Evolutionary conservation across 495 filamentous ascomycete genomes (phyloP).

Genomic region (Aspergillus cavernicola): DNA sequence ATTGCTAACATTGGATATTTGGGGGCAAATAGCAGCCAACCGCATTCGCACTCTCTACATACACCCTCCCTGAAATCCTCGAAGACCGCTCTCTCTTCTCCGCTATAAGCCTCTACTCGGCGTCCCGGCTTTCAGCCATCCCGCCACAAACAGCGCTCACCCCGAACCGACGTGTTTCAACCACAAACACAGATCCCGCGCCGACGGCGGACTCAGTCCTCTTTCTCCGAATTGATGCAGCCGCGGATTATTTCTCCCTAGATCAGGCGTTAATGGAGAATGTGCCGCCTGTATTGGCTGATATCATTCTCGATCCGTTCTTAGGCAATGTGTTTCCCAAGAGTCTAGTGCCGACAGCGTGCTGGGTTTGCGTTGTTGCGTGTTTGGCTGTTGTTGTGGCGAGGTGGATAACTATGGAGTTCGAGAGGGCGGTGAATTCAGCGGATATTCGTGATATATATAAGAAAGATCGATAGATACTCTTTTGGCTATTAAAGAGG

Average conservation of each 20-base stretch:
- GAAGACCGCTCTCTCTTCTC: conserved; percentile 57
- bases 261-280: conserved; percentile 70
- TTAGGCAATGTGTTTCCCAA: conserved; percentile 66
- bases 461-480: conserved; percentile 20
- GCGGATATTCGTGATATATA: not conserved
- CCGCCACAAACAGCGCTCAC: not conserved
- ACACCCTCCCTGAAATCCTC: conserved; percentile 55
- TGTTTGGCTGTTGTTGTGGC: conserved; percentile 47
- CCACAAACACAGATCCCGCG: conserved; percentile 16
- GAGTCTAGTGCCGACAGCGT: conserved; percentile 63
- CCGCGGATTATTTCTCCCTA: conserved; percentile 78
- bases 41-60: conserved; percentile 63
- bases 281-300: conserved; percentile 71
- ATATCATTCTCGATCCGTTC: conserved; percentile 88
- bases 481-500: no score
- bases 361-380: conserved; percentile 56
- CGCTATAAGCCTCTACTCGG: conserved; percentile 61
- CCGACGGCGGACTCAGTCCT: conserved; percentile 53
- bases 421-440: conserved; percentile 24
- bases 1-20: conserved; percentile 4
- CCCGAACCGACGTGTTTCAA: not conserved
- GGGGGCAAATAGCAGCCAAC: conserved; percentile 77
- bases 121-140: conserved; percentile 36
- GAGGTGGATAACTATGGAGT: conserved; percentile 25
- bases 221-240: conserved; percentile 72